These are phyloP conservation scores for Botrytis tulipae DNA, from an alignment of 2,329 filamentous ascomycete genomes.

Conservation along the genomic window DNA sequence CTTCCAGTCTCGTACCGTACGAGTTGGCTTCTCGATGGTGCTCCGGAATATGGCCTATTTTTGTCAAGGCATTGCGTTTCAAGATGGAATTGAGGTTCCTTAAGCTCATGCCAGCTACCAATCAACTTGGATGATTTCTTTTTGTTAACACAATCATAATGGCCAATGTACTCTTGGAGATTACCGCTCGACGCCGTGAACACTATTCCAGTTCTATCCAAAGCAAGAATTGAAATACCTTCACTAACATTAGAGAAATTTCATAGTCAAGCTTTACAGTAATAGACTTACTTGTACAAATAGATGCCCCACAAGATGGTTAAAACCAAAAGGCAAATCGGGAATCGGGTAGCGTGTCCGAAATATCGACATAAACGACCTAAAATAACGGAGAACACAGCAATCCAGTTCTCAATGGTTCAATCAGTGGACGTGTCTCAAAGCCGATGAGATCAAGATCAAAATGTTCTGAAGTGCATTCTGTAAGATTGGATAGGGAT, in stretches of 20 bases:
- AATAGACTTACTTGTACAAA: too few species aligned
- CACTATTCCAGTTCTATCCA: fast-evolving
- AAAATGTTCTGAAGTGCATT: background rate
- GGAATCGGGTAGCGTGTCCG: too few species aligned
- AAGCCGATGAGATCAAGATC: background rate
- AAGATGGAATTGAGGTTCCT: background rate
- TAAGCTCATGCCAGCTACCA: background rate
- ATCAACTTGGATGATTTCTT: background rate
- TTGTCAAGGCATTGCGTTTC: background rate
- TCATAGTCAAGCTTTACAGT: background rate
- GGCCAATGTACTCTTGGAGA: background rate
- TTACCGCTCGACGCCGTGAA: background rate
- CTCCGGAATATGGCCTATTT: fast-evolving
- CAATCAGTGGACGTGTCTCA: background rate
- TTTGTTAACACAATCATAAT: background rate
- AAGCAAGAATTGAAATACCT: background rate
- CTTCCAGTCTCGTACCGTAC: fast-evolving
- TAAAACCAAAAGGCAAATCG: too few species aligned
- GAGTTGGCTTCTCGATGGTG: background rate
- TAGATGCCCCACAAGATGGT: background rate
- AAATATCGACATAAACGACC: background rate
- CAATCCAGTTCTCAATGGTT: background rate
- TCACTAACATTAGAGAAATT: background rate
- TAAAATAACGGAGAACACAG: fast-evolving
- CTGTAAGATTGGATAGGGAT: background rate